Percentiles rank a stretch among this genome's conserved stretches.
phyloP scores from a whole-genome alignment of 441 rosid genomes.

The Pelargonium citronellum region DNA sequence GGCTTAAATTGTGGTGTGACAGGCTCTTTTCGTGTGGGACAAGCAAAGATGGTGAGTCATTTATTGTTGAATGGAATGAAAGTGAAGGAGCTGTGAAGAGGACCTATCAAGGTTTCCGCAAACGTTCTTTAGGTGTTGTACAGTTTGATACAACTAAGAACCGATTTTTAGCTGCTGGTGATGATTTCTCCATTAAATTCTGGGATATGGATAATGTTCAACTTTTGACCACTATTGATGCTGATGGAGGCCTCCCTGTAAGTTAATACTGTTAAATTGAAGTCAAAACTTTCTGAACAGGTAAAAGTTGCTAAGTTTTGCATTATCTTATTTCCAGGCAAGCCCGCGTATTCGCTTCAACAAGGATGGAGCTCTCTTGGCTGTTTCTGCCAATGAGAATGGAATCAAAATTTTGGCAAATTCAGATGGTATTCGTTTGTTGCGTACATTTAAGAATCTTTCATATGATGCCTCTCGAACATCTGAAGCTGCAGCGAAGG shows the following conservation, averaged over 20 bases:
- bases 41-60: slow-evolving; percentile 67
- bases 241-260: slow-evolving; percentile 73
- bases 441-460: slow-evolving; percentile 56
- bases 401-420: slow-evolving; percentile 66
- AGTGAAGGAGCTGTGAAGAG: slow-evolving; percentile 73
- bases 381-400: slow-evolving; percentile 74
- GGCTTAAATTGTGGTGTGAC: slow-evolving; percentile 15
- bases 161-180: slow-evolving; percentile 70
- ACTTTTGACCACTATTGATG: slow-evolving; percentile 45
- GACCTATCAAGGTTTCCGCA: slow-evolving; percentile 56
- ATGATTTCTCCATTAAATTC: slow-evolving; percentile 54
- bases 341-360: slow-evolving; percentile 71
- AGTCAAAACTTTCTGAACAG: neutral
- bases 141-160: slow-evolving; percentile 76
- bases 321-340: slow-evolving; percentile 36
- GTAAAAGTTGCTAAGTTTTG: slow-evolving; percentile 18
- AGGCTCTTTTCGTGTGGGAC: slow-evolving; percentile 82
- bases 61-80: slow-evolving; percentile 84
- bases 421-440: slow-evolving; percentile 59
- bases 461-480: slow-evolving; percentile 58
- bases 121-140: slow-evolving; percentile 53
- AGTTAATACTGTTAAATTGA: slow-evolving; percentile 15
- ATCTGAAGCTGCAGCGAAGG: slow-evolving; percentile 56
- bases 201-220: slow-evolving; percentile 67
- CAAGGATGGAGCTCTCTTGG: slow-evolving; percentile 69